Base-by-base conservation (phyloP, 225 moss, liverwort and hornwort species). In the Ulota crispa region DNA sequence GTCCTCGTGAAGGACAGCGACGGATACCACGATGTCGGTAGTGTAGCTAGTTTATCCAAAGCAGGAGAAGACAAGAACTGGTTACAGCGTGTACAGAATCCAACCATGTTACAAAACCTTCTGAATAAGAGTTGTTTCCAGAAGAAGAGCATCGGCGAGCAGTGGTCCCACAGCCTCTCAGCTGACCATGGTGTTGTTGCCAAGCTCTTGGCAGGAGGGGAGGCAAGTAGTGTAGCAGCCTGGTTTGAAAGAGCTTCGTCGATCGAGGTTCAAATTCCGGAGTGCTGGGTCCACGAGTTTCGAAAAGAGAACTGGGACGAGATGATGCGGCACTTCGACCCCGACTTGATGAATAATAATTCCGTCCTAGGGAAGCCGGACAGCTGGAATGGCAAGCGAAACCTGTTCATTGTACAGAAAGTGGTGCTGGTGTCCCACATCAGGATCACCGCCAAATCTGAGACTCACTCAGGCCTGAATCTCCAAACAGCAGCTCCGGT, bases 391-490 rank as follows among this genome's bases (percentile, higher is more conserved):
- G 30, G 70, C 70, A 70, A 70, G 70, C 3, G 16, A 28, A 21
- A 39, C 13, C 39, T 83, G 9, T 50, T 47, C 61, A 54, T 84
- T 16, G 79, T 69, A 68, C 80, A 79, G 80, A 84, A 84, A 69
- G 80, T 75, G 39, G 30, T 84, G 61, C 62, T 80, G 13, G 84
- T 80, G 41, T 16, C 68, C 8, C 62, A 75, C 39, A 68, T 84
- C 68, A 31, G 23, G 69, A 69, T 84, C 62, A 54, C 41, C 41
- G 70, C 28, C 4, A 30, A 10, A 4, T 70, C 18, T 18, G 19
- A 21, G 0, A 52, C 20, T 15, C 11, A 47, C 8, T 4, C 18
- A 14, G 70, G 70, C 27, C 0, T 45, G 27, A 2, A 70, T 16
- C 20, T 70, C 10, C 1, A 21, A 2, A 0, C 20, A 5, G 20